Evolutionary conservation across 1,284 basidiomycete genomes (phyloP), one percentile per base, ranked within the genome.

Genomic region (Apiotrichum mycotoxinovorans): DNA sequence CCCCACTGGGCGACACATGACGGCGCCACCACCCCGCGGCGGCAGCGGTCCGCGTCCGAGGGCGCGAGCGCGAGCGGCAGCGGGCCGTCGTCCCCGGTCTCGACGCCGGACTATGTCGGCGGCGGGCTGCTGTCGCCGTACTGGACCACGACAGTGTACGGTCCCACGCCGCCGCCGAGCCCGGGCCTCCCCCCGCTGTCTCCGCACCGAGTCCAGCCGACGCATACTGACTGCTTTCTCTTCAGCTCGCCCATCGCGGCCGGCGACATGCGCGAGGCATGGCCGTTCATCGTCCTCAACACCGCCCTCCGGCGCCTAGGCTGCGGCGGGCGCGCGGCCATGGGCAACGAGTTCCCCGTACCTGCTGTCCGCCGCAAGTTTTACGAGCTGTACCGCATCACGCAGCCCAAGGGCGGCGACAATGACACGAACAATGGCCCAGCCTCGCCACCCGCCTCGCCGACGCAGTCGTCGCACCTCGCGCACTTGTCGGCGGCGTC

Each of bases 281-380:
- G 66, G 56, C 72, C 72, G 1, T 73, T 65, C 45, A 64, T 73
- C n/a, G 61, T 71, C 12, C 69, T 76, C 41, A 74, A 70, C 52
- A 76, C 74, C 4, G 71, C 66, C 30, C 58, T 76, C 8, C 60
- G 74, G 18, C 63, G 74, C 9, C 57, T 76, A 14, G 74, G 74
- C 17, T 76, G 74, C 51, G 72, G 74, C 51, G 74, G 72, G 27
- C 65, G 74, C 50, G 74, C 74, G 9, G 63, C 68, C 0, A 66
- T 76, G 63, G 71, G 71, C n/a, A 66, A 70, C 57, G 72, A 76
- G 38, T 17, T 43, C 4, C 46, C 48, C 34, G 72, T 72, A 10
- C 66, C 71, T 3, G 66, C 72, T 4, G 63, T 76, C 14, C 66
- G 71, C 37, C 66, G 72, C 23, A 76, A 76, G 56, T 73, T 74